Evolutionary conservation across 148 eudicot species (phyloP).

Genomic region (Cornus suecica): DNA sequence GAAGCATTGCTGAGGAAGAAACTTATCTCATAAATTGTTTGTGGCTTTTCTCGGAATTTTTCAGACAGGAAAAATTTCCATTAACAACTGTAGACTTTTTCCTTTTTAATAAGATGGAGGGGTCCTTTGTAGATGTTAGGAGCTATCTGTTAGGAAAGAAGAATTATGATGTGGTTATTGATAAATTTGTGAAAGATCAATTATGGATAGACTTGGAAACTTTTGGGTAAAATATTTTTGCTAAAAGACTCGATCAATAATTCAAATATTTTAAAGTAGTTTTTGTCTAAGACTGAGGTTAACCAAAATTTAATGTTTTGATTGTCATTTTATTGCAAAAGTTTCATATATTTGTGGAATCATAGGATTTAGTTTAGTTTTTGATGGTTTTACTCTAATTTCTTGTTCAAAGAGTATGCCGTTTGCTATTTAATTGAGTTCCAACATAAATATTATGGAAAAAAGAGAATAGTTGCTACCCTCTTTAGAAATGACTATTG

Average conservation of each 20-base stretch:
- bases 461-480: background rate
- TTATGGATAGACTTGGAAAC: background rate
- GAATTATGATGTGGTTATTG: background rate
- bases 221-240: background rate
- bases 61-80: background rate
- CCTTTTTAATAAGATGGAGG: background rate
- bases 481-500: background rate
- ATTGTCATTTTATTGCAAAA: background rate
- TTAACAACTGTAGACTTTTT: background rate
- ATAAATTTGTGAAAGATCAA: background rate
- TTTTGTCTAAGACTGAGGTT: no score
- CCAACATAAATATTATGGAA: background rate
- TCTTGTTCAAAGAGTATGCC: background rate
- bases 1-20: background rate
- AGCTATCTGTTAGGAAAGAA: background rate
- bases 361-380: background rate
- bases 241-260: background rate
- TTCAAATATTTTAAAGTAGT: no score
- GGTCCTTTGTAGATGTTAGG: background rate
- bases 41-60: background rate
- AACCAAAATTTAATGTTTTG: background rate
- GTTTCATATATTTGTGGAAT: background rate
- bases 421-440: background rate
- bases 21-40: background rate
- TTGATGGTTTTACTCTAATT: background rate